Evolutionary conservation across 345 rosid species (phyloP).

Genomic region (Boechera stricta): DNA sequence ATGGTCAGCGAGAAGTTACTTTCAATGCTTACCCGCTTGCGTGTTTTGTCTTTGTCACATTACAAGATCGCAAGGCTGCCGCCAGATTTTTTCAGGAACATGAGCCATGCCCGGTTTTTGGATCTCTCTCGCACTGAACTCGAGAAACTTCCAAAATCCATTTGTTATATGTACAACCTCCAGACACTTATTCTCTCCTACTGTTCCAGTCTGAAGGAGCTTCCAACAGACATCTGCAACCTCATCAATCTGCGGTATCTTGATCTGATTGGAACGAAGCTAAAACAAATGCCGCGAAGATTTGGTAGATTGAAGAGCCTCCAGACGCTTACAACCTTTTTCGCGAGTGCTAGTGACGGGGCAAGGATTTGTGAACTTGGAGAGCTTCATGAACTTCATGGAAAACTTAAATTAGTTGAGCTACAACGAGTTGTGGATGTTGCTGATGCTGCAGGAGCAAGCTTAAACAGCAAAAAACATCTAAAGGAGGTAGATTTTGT

Average conservation of each 20-base stretch:
- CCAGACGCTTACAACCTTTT: conserved; percentile 43
- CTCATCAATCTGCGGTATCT: conserved; percentile 48
- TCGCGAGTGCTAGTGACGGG: conserved; percentile 39
- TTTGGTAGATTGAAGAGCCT: conserved; percentile 50
- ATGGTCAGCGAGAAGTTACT: conserved; percentile 41
- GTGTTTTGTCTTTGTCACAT: conserved; percentile 51
- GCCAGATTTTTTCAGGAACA: conserved; percentile 44
- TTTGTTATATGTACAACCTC: conserved; percentile 43
- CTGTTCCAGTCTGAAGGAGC: conserved; percentile 45
- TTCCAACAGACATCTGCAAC: conserved; percentile 46
- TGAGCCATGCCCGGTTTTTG: conserved; percentile 49
- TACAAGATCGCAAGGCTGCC: conserved; percentile 31
- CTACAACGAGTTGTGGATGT: conserved; percentile 45
- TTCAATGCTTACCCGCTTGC: conserved; percentile 39
- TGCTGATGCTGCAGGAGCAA: conserved; percentile 47
- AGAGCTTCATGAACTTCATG: conserved; percentile 41
- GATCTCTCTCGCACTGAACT: conserved; percentile 45
- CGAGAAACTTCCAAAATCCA: conserved; percentile 43
- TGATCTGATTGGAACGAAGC: conserved; percentile 47
- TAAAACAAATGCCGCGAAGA: conserved; percentile 46
- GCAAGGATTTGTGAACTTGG: conserved; percentile 46
- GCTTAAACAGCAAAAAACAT: conserved; percentile 41
- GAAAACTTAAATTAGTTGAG: conserved; percentile 45
- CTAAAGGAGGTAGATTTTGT: conserved; percentile 44
- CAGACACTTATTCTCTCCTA: conserved; percentile 47